These are phyloP conservation scores for Hirschfeldia incana DNA, from an alignment of 345 rosid genomes.

Conservation along the genomic window DNA sequence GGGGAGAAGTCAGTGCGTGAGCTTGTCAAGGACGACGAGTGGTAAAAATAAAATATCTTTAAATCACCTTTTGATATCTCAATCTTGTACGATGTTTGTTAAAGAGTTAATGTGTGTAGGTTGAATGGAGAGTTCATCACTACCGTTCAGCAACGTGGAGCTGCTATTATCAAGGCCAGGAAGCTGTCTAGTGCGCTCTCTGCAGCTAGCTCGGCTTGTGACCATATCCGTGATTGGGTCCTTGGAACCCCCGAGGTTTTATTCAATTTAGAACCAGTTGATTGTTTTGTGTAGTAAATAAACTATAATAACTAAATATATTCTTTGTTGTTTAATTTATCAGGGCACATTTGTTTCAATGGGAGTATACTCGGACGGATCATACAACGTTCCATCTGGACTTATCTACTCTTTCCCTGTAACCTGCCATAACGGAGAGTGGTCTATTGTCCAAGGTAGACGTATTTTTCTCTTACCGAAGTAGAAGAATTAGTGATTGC, in stretches of 20 bases:
- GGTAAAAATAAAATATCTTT: slow-evolving; percentile 45
- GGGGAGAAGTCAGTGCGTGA: slow-evolving; percentile 80
- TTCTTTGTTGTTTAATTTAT: background rate
- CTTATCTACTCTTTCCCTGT: slow-evolving; percentile 98
- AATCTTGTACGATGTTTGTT: background rate
- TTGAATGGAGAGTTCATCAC: slow-evolving; percentile 80
- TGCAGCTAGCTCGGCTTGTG: slow-evolving; percentile 98
- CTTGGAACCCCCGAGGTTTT: slow-evolving; percentile 93
- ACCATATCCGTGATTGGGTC: slow-evolving; percentile 98
- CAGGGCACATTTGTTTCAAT: slow-evolving; percentile 98
- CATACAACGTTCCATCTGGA: slow-evolving; percentile 92
- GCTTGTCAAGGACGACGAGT: slow-evolving; percentile 83
- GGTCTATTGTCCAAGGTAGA: slow-evolving; percentile 90
- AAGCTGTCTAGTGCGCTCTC: slow-evolving; percentile 95
- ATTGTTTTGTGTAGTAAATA: background rate
- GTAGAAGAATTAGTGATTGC: background rate
- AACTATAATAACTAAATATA: background rate
- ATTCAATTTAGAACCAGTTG: background rate
- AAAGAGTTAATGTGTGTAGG: slow-evolving; percentile 45
- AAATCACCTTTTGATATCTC: background rate
- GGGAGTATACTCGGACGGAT: slow-evolving; percentile 98
- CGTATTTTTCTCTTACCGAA: background rate
- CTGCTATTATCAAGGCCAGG: slow-evolving; percentile 97
- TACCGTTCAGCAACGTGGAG: slow-evolving; percentile 98
- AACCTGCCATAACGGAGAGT: slow-evolving; percentile 80